These are phyloP conservation scores for Euphrasia confusa DNA, from an alignment of 257 asterid species.

Conservation along the genomic window DNA sequence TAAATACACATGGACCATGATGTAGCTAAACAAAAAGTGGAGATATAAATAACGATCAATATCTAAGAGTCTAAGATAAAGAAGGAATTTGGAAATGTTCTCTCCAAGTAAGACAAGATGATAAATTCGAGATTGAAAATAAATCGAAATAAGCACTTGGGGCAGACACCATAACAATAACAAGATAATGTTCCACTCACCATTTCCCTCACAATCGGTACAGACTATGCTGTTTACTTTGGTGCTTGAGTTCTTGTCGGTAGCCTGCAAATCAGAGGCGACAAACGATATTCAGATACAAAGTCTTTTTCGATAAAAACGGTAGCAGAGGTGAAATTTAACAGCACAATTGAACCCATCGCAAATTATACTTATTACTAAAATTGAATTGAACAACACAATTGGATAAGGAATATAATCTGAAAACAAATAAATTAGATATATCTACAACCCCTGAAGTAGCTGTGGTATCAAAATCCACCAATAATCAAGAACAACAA, in stretches of 20 bases:
- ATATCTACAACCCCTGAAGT: background rate
- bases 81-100: too few species aligned
- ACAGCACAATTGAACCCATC: background rate
- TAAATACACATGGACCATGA: too few species aligned
- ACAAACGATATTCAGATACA: too few species aligned
- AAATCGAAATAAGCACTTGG: background rate
- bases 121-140: background rate
- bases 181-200: conserved; percentile 28
- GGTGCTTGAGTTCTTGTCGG: conserved; percentile 24
- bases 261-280: conserved; percentile 32
- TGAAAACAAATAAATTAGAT: background rate
- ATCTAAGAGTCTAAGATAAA: too few species aligned
- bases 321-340: too few species aligned
- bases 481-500: background rate
- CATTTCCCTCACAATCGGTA: conserved; percentile 50
- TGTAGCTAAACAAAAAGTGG: background rate
- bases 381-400: conserved; percentile 2
- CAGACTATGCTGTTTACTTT: conserved; percentile 46
- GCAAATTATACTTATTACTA: background rate
- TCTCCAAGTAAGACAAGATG: background rate
- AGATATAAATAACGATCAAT: too few species aligned
- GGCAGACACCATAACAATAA: background rate
- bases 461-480: background rate
- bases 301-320: too few species aligned
- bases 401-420: background rate